Percentiles rank a stretch among this genome's conserved stretches.
Evolutionary conservation across 139 green algal genomes (phyloP).

Genomic region (Picochlorum sp.): DNA sequence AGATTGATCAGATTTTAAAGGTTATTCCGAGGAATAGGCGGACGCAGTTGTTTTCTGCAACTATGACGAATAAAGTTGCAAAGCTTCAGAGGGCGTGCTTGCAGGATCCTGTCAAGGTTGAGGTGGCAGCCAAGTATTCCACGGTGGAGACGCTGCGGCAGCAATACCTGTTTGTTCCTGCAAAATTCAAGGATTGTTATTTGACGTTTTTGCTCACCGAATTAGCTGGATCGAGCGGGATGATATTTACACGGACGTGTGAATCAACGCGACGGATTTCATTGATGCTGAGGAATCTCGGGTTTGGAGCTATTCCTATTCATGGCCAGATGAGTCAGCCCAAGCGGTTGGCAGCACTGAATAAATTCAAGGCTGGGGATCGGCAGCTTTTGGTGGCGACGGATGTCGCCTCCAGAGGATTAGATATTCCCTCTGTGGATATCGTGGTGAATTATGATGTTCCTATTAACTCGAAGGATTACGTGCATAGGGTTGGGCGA

Average conservation of each 20-base stretch:
- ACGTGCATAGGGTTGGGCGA: slow-evolving; percentile 91
- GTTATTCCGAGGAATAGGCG: slow-evolving; percentile 60
- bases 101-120: slow-evolving; percentile 85
- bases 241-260: slow-evolving; percentile 96
- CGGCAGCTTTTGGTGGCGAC: slow-evolving; percentile 77
- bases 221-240: slow-evolving; percentile 54
- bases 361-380: slow-evolving; percentile 97
- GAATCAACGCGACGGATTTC: slow-evolving; percentile 81
- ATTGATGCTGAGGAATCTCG: slow-evolving; percentile 91
- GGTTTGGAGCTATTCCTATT: slow-evolving; percentile 93
- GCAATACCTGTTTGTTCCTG: slow-evolving; percentile 96
- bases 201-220: slow-evolving; percentile 79
- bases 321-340: slow-evolving; percentile 97
- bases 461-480: slow-evolving; percentile 91
- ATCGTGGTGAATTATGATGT: slow-evolving; percentile 97
- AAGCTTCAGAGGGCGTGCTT: slow-evolving; percentile 98
- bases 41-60: slow-evolving; percentile 96
- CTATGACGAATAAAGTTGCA: slow-evolving; percentile 97
- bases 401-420: slow-evolving; percentile 82
- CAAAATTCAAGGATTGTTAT: slow-evolving; percentile 99
- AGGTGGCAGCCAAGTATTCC: slow-evolving; percentile 91
- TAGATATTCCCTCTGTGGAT: slow-evolving; percentile 95
- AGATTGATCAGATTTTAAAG: slow-evolving; percentile 98
- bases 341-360: slow-evolving; percentile 90
- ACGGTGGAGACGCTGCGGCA: slow-evolving; percentile 96